Base-by-base conservation (phyloP, 2,329 filamentous ascomycete genomes). In the Gnomoniopsis smithogilvyi region DNA sequence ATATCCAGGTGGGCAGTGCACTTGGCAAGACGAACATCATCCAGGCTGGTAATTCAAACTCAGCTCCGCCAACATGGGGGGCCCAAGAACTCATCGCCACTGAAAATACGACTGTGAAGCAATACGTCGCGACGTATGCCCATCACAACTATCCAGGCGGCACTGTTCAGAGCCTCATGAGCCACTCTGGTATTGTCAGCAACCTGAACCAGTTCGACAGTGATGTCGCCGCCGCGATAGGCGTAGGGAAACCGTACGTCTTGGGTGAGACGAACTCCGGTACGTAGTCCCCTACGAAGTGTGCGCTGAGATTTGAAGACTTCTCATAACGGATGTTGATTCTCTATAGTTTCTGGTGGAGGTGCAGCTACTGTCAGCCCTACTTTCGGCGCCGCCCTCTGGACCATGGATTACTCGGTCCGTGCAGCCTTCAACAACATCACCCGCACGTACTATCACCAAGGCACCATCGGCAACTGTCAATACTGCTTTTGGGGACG, bases 251-350 rank as follows among this genome's bases (percentile, higher is more conserved):
- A 63, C 70, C 74, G 3, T 78, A 80, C 60, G 67, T 81, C 11
- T 73, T 81, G 56, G 78, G 78, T 1, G 79, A 81, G 68, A 81
- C 77, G 0, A 80, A 81, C 62, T 80, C 78, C 1, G 76, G 76
- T 78, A 68, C 14, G 57, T 4, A 3, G 24, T 3, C 12, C 14
- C 17, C 45, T 45, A 19, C n/a, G 41, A 7, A n/a, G 3, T 19
- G 14, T 21, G 14, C 15, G 12, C 17, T n/a, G 19, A n/a, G 3
- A 6, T n/a, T 10, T n/a, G n/a, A n/a, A 17, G n/a, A 10, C 48
- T 7, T 11, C 7, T 12, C 48, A 3, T 6, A 14, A 4, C 48
- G 10, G 21, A n/a, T 47, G 3, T 21, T 22, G 15, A 10, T 3
- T 11, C 41, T 24, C 19, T 10, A 36, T 58, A 73, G 73, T 74